Evolutionary conservation across 2,329 filamentous ascomycete species (phyloP), one percentile per base, ranked within the genome.

Genomic region (Paecilomyces dactylethromorphus): DNA sequence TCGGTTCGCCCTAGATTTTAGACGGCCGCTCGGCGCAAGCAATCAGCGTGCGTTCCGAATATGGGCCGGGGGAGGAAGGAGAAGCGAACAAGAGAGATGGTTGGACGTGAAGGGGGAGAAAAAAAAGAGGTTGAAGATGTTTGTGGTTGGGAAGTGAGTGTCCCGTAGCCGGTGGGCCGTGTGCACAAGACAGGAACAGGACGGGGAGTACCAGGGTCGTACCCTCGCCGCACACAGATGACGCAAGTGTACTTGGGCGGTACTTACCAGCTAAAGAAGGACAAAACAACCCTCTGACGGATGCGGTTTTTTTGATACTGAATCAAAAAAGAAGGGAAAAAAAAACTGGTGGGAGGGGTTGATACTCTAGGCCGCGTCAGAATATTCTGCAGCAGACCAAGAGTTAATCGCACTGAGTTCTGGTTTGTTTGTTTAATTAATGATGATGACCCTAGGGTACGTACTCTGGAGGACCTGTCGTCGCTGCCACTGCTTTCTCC

Each of bases 91-190:
- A 52, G 24, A 62, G 62, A 62, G 63, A 63, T 64, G 61, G 62
- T 63, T 65, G 63, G 60, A 62, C 62, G 60, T 61, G 59, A 65
- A 65, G 62, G 62, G 63, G 62, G 61, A 62, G 62, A 58, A 64
- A 63, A 60, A 31, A 57, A 53, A 55, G 50, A 39, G 49, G 57
- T 57, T 64, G 59, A 22, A 29, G 26, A 29, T 29, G 26, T 29
- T 29, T 29, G 26, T 29, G 26, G 26, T 29, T 29, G 26, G 26
- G 26, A 29, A 29, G 26, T 13, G 35, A 15, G 35, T 45, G 35
- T 45, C 13, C 45, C 10, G 45, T 21, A 29, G 49, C 21, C 49
- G 15, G 5, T 10, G 3, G 50, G 50, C 50, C 65, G 59, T 66
- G 64, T 63, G 58, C 64, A 64, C 61, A 66, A 64, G 56, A 60